Percentiles rank a stretch among this genome's conserved stretches.
Evolutionary conservation across 495 filamentous ascomycete species (phyloP).

Genomic region (Penicillium lividum): DNA sequence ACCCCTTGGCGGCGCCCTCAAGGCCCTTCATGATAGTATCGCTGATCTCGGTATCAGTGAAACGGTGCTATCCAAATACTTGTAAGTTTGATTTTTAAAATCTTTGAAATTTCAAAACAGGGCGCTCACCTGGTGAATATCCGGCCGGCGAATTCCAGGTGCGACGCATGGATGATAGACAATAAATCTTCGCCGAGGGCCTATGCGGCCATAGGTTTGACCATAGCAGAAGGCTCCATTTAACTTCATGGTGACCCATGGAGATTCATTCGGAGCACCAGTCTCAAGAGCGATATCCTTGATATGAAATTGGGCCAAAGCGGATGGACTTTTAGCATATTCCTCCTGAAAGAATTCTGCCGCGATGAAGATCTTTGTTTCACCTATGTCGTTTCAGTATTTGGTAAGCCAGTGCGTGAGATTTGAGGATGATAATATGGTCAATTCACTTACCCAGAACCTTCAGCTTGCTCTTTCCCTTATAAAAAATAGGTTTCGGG

Average conservation of each 20-base stretch:
- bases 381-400: not conserved
- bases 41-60: not conserved
- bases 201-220: not conserved
- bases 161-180: not conserved
- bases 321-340: not conserved
- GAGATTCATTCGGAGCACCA: not conserved
- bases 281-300: not conserved
- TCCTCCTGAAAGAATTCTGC: not conserved
- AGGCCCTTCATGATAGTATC: not conserved
- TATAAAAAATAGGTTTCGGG: not conserved
- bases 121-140: not conserved
- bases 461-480: not conserved
- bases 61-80: not conserved
- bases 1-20: not conserved
- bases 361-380: constrained; percentile 2
- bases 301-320: not conserved
- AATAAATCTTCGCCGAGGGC: not conserved
- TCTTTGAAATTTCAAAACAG: not conserved
- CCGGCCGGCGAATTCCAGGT: not conserved
- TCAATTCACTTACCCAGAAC: not conserved
- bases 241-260: constrained; percentile 2
- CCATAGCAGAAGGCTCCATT: constrained; percentile 1
- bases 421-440: not conserved
- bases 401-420: not conserved
- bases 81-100: not conserved